Evolutionary conservation across 805 yeast genomes (phyloP).

Genomic region (Schwanniomyces polymorphus): DNA sequence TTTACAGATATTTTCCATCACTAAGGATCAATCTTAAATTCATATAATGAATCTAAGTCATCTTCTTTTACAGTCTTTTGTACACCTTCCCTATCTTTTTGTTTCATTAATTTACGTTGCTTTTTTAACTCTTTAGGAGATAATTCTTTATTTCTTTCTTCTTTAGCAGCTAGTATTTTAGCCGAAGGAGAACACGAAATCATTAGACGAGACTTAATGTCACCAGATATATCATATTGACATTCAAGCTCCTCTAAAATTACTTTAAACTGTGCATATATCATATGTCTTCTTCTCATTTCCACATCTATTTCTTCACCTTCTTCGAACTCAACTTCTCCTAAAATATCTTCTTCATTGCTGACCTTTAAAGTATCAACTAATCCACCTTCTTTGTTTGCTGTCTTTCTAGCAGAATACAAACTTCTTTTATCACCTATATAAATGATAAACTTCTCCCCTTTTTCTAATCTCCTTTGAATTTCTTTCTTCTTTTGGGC

Average conservation of each 20-base stretch:
- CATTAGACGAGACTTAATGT: conserved; percentile 21
- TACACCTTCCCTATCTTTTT: conserved; percentile 14
- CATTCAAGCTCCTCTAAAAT: conserved; percentile 32
- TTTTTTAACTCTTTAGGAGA: conserved; percentile 15
- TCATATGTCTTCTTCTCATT: conserved; percentile 27
- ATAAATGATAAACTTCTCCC: conserved; percentile 30
- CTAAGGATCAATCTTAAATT: conserved; percentile 30
- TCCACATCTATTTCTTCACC: conserved; percentile 15
- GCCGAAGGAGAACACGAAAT: conserved; percentile 18
- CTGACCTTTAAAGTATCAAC: conserved; percentile 4
- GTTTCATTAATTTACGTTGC: conserved; percentile 14
- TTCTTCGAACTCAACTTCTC: conserved; percentile 7
- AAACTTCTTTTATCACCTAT: conserved; percentile 20
- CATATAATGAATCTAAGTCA: conserved; percentile 41
- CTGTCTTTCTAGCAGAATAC: conserved; percentile 13
- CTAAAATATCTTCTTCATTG: conserved; percentile 12
- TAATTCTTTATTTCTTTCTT: conserved; percentile 1
- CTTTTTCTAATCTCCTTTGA: conserved; percentile 25
- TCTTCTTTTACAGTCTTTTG: conserved; percentile 19
- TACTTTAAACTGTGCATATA: conserved; percentile 21
- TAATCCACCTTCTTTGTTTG: conserved; percentile 10
- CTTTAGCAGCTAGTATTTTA: background rate
- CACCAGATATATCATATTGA: conserved; percentile 25
- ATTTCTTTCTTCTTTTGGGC: conserved; percentile 39
- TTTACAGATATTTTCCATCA: conserved; percentile 3